Evolutionary conservation across 2,329 filamentous ascomycete genomes (phyloP), one percentile per base, ranked within the genome.

Genomic region (Fusarium pseudoanthophilum): DNA sequence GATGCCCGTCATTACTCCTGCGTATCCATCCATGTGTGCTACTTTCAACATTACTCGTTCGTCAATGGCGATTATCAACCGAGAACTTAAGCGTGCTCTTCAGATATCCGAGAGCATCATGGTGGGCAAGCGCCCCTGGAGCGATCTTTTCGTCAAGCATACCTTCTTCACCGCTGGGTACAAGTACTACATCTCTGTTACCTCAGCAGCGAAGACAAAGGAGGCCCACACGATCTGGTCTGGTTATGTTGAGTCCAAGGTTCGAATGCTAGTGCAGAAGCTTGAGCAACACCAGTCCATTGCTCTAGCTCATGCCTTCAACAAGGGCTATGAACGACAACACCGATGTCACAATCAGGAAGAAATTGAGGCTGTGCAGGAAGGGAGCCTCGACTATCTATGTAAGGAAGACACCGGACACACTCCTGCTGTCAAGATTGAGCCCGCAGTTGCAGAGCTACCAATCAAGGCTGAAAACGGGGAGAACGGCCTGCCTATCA

Each of bases 1-100:
- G 59, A 99, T 99, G 96, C 96, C 96, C 34, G 94, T 99, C 82
- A 98, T 99, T 79, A 99, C 96, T 4, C 96, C 96, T 3, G 95
- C 96, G 2, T 98, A 98, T 80, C 96, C 96, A 6, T 97, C 95
- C 56, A 98, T 98, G 95, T 98, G 96, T 81, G 92, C 96, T 4
- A 98, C 96, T 0, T 96, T 97, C 85, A 98, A 97, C 78, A 92
- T 99, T 69, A 95, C 93, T 7, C 87, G 90, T 73, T 98, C 95
- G 2, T 97, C 95, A 4, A 94, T 95, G 85, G 86, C 89, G 11
- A 90, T 98, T 56, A 95, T 99, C 78, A 89, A 94, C 74, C 88
- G 91, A 52, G 96, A 99, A 80, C 89, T 98, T 26, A 87, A 92
- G 72, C 90, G 93, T 42, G 96, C 92, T 10, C 89, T 92, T 58